Percentiles rank a stretch among this genome's conserved stretches.
Conservation (phyloP, 257 asterid species). For the Henckelia pumila region DNA sequence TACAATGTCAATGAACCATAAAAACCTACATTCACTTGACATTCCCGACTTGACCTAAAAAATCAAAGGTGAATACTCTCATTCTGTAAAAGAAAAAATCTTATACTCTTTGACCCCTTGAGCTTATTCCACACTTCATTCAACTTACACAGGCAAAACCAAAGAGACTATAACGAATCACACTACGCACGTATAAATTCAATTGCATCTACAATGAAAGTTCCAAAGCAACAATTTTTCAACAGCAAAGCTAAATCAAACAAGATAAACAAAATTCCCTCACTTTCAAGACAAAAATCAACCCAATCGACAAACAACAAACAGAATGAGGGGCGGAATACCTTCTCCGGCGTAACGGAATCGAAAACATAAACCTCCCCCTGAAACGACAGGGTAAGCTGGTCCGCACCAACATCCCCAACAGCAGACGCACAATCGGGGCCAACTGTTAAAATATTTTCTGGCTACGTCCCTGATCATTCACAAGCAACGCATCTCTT, state of each 20-base stretch:
- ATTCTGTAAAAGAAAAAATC: not conserved
- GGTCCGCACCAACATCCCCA: conserved; percentile 70
- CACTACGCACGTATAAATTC: not conserved
- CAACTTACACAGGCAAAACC: not conserved
- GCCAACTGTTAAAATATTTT: no score
- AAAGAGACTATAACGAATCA: not conserved
- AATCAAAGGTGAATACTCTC: no score
- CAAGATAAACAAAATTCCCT: conserved; percentile 10
- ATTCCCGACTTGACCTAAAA: not conserved
- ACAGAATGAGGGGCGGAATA: conserved; percentile 5
- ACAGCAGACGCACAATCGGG: conserved; percentile 27
- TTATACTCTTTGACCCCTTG: no score
- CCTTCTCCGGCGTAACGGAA: conserved; percentile 94
- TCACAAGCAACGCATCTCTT: not conserved
- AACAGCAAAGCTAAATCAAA: conserved; percentile 3
- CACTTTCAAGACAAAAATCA: not conserved
- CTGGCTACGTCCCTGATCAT: no score
- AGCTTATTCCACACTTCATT: no score
- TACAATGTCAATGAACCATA: not conserved
- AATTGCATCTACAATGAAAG: no score
- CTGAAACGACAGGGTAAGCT: conserved; percentile 94
- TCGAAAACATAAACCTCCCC: conserved; percentile 94
- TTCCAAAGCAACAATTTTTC: not conserved
- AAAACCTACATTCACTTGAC: not conserved
- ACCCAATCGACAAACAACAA: conserved; percentile 13